Percentiles rank a stretch among this genome's conserved stretches.
phyloP scores from a whole-genome alignment of 2,329 filamentous ascomycete genomes.

The Neonectria faginata region DNA sequence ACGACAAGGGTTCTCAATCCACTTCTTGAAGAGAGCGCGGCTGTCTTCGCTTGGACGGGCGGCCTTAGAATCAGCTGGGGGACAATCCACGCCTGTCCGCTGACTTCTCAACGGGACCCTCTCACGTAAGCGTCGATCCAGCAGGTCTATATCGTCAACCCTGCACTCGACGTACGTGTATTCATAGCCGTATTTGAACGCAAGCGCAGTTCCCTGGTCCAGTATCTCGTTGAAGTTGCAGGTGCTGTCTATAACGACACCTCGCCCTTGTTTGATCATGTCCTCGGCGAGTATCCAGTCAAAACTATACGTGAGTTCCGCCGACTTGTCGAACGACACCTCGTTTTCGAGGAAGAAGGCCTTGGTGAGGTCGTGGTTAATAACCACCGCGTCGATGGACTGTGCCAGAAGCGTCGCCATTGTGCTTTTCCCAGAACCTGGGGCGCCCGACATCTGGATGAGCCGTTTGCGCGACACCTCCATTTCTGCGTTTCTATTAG shows the following conservation, averaged over 20 bases:
- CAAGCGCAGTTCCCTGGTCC: conserved; percentile 46
- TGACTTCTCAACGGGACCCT: conserved; percentile 48
- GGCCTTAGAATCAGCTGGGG: conserved; percentile 37
- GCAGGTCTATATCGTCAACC: conserved; percentile 45
- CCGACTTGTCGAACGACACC: conserved; percentile 47
- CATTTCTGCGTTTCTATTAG: neutral
- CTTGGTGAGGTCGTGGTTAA: conserved; percentile 52
- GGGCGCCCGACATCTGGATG: conserved; percentile 8
- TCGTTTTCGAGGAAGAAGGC: conserved; percentile 47
- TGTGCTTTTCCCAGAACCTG: conserved; percentile 53
- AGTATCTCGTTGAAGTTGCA: conserved; percentile 52
- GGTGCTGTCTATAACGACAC: conserved; percentile 53
- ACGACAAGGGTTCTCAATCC: conserved; percentile 48
- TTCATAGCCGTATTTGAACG: conserved; percentile 30
- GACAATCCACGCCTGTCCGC: conserved; percentile 42
- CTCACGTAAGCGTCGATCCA: conserved; percentile 45
- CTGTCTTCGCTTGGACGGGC: conserved; percentile 6
- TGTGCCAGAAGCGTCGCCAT: conserved; percentile 45
- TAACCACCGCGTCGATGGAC: conserved; percentile 46
- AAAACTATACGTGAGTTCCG: conserved; percentile 49
- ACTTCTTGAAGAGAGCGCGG: conserved; percentile 43
- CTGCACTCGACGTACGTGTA: conserved; percentile 51
- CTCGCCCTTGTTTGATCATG: conserved; percentile 48
- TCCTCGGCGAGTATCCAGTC: conserved; percentile 52
- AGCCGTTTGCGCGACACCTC: neutral